Evolutionary conservation across 805 yeast species (phyloP), one percentile per base, ranked within the genome.

Genomic region (Kodamaea laetipori): DNA sequence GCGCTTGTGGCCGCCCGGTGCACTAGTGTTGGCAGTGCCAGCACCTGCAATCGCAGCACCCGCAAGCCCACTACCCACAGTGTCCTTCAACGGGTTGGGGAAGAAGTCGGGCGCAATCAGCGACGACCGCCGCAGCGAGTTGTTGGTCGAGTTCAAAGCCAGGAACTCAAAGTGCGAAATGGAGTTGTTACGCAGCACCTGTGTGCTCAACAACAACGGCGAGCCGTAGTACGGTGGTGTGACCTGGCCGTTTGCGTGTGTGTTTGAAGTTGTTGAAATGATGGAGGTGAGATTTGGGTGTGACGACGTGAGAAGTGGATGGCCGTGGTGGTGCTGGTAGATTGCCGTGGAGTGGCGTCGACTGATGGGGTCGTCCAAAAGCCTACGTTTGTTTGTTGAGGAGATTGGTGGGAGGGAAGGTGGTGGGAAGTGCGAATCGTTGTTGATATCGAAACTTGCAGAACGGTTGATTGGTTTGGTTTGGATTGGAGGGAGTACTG

Each of bases 21-120:
- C 35, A n/a, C n/a, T n/a, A 4, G 24, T 12, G 6, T 26, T 23
- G 37, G 16, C 36, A 8, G 24, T 21, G 24, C 24, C 8, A 8
- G 24, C 8, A 3, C 19, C 34, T 2, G 17, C 34, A 11, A 30
- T 30, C 18, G 34, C 43, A 4, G 39, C 26, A 17, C 39, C 37
- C 6, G 33, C 40, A 27, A 28, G 40, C 33, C 40, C 40, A 25
- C 40, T 37, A 28, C 33, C 15, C 15, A 25, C 19, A 16, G 56
- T 32, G 23, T 49, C 53, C 31, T 49, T 49, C 32, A 50, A 44
- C 13, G 72, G 71, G 47, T 64, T 69, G 4, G 75, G 74, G 57
- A 69, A 71, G 39, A 68, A 57, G 45, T 73, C 77, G 6, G 69
- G 74, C 3, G 73, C 74, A 36, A 69, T 51, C 3, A 74, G 67